These are phyloP conservation scores for Psilocybe cyanescens DNA, from an alignment of 768 basidiomycete genomes.

Conservation along the genomic window DNA sequence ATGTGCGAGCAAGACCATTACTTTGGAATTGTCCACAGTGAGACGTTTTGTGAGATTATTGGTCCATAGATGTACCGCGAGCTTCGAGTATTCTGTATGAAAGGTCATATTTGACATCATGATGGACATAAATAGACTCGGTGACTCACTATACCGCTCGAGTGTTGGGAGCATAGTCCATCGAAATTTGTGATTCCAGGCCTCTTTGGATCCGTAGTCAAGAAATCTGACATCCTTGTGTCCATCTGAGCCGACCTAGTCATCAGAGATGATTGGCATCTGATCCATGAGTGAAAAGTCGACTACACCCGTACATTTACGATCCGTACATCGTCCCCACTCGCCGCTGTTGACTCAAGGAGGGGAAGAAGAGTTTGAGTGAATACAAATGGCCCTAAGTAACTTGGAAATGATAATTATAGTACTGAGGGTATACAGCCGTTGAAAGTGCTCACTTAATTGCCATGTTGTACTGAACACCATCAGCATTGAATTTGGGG, in stretches of 20 bases:
- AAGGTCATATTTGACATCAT: background rate
- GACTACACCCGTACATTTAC: constrained; percentile 19
- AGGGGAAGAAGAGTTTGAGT: constrained; percentile 29
- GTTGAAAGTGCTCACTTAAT: constrained; percentile 18
- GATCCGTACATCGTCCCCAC: constrained; percentile 24
- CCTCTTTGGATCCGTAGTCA: constrained; percentile 22
- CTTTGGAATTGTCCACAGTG: constrained; percentile 14
- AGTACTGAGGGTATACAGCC: background rate
- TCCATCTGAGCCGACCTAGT: constrained; percentile 20
- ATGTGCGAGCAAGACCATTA: constrained; percentile 19
- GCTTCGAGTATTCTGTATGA: constrained; percentile 23
- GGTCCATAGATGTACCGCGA: constrained; percentile 28
- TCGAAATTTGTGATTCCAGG: constrained; percentile 24
- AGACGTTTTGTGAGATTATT: constrained; percentile 26
- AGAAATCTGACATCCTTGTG: constrained; percentile 19
- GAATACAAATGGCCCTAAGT: constrained; percentile 28
- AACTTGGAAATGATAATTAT: constrained; percentile 10
- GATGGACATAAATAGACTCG: background rate
- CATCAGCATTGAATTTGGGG: constrained; percentile 14
- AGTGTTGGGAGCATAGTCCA: constrained; percentile 18
- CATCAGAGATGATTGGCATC: background rate
- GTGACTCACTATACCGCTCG: constrained; percentile 21
- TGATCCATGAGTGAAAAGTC: background rate
- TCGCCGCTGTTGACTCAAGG: constrained; percentile 24
- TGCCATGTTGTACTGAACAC: constrained; percentile 21